These are phyloP conservation scores for Verruconis gallopava DNA, from an alignment of 2,329 filamentous ascomycete genomes.

Conservation along the genomic window DNA sequence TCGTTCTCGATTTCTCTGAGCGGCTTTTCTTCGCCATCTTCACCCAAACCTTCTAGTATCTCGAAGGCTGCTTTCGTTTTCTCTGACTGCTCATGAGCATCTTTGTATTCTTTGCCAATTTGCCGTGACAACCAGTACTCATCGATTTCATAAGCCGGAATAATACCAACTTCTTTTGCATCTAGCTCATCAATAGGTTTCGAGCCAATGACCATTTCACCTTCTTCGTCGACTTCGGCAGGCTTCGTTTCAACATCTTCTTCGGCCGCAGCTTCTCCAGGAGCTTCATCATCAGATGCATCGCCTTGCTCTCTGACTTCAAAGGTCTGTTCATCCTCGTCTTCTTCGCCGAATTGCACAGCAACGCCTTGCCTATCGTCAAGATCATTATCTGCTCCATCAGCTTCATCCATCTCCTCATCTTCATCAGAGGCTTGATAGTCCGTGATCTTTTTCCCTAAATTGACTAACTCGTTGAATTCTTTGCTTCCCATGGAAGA, in stretches of 20 bases:
- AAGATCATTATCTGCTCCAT: slow-evolving; percentile 58
- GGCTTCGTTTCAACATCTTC: slow-evolving; percentile 33
- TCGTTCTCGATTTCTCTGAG: slow-evolving; percentile 95
- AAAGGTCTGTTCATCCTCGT: slow-evolving; percentile 63
- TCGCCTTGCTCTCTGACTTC: slow-evolving; percentile 75
- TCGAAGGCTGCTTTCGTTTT: slow-evolving; percentile 77
- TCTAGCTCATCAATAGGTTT: slow-evolving; percentile 34
- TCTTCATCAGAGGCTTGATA: slow-evolving; percentile 96
- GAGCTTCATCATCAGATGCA: slow-evolving; percentile 61
- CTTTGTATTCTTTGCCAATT: slow-evolving; percentile 75
- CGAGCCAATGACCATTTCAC: slow-evolving; percentile 75
- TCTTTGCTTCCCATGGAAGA: slow-evolving; percentile 69
- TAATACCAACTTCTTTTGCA: slow-evolving; percentile 31
- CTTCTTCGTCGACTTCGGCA: slow-evolving; percentile 38
- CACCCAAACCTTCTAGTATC: slow-evolving; percentile 65
- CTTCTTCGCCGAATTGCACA: slow-evolving; percentile 87
- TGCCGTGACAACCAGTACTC: slow-evolving; percentile 95
- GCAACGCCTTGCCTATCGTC: slow-evolving; percentile 94
- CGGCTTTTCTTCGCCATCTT: slow-evolving; percentile 68
- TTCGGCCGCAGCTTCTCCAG: slow-evolving; percentile 43
- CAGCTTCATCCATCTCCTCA: slow-evolving; percentile 61
- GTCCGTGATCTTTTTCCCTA: slow-evolving; percentile 98
- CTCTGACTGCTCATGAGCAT: slow-evolving; percentile 85
- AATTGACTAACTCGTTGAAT: slow-evolving; percentile 91
- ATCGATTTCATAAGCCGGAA: slow-evolving; percentile 83